Conservation (phyloP, 2,329 filamentous ascomycete species). For the Trichoderma sp. region DNA sequence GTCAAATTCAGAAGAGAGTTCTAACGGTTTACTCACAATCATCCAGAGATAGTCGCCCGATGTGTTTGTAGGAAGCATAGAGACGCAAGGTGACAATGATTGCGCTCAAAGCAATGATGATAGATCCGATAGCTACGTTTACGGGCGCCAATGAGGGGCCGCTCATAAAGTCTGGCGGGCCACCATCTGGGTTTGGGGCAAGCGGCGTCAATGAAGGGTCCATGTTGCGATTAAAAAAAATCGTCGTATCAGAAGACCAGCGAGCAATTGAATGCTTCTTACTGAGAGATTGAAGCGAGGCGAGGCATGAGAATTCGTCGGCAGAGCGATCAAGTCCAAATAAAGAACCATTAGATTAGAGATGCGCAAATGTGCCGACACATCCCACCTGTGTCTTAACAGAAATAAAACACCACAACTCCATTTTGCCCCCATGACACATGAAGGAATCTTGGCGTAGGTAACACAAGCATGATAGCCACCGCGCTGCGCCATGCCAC, state of each 20-base stretch:
- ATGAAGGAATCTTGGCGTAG: constrained; percentile 12
- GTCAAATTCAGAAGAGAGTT: background rate
- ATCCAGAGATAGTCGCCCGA: background rate
- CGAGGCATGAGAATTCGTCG: background rate
- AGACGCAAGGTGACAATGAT: background rate
- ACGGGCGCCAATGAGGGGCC: background rate
- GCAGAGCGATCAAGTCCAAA: background rate
- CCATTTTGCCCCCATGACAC: background rate
- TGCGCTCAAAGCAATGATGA: background rate
- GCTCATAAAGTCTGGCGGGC: background rate
- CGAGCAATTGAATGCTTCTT: background rate
- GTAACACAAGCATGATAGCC: background rate
- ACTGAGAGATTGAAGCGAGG: background rate
- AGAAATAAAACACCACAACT: background rate
- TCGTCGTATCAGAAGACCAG: background rate
- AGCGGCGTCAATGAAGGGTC: background rate
- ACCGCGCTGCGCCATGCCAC: background rate
- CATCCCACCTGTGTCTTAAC: background rate
- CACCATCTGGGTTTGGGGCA: background rate
- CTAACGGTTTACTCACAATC: background rate
- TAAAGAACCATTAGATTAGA: background rate
- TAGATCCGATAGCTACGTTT: background rate
- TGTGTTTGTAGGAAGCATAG: background rate
- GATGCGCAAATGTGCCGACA: background rate
- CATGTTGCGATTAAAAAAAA: background rate